Conservation (phyloP, 2,329 filamentous ascomycete genomes). For the Fusarium euwallaceae region DNA sequence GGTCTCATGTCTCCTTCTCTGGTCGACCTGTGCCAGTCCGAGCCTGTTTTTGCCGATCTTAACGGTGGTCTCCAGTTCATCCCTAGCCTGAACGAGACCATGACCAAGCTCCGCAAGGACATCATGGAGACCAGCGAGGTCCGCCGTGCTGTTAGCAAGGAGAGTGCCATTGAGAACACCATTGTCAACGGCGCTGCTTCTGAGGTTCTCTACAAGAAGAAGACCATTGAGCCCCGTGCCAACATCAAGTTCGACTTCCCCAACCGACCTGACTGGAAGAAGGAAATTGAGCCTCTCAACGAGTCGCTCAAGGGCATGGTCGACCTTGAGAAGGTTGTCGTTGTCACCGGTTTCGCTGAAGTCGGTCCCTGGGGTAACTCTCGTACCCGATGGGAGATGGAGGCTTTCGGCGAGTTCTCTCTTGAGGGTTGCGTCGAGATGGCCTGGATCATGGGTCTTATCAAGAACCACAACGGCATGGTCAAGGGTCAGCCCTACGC, state of each 20-base stretch:
- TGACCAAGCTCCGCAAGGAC: slow-evolving; percentile 93
- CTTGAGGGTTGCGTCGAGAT: slow-evolving; percentile 98
- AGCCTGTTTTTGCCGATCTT: slow-evolving; percentile 96
- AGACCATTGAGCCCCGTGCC: slow-evolving; percentile 90
- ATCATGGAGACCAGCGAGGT: slow-evolving; percentile 96
- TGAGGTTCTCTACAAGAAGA: slow-evolving; percentile 94
- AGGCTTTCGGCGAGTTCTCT: slow-evolving; percentile 95
- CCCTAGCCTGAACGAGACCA: slow-evolving; percentile 92
- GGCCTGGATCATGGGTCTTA: slow-evolving; percentile 99
- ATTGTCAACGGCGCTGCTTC: slow-evolving; percentile 94
- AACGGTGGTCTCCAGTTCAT: slow-evolving; percentile 99
- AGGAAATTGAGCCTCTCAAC: slow-evolving; percentile 90
- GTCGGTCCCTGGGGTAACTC: slow-evolving; percentile 99
- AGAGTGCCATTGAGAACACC: slow-evolving; percentile 97
- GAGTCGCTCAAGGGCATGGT: slow-evolving; percentile 96
- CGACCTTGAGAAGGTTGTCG: slow-evolving; percentile 96
- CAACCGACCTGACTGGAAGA: slow-evolving; percentile 88
- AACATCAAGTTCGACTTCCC: slow-evolving; percentile 99
- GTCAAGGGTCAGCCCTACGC: slow-evolving; percentile 97
- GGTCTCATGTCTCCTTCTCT: slow-evolving; percentile 95
- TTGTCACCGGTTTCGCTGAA: slow-evolving; percentile 96
- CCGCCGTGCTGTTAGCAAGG: slow-evolving; percentile 92
- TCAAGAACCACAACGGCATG: slow-evolving; percentile 97
- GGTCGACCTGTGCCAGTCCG: slow-evolving; percentile 93
- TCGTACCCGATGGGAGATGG: slow-evolving; percentile 99